These are phyloP conservation scores for Pichia scutulata DNA, from an alignment of 805 yeast genomes.

Conservation along the genomic window DNA sequence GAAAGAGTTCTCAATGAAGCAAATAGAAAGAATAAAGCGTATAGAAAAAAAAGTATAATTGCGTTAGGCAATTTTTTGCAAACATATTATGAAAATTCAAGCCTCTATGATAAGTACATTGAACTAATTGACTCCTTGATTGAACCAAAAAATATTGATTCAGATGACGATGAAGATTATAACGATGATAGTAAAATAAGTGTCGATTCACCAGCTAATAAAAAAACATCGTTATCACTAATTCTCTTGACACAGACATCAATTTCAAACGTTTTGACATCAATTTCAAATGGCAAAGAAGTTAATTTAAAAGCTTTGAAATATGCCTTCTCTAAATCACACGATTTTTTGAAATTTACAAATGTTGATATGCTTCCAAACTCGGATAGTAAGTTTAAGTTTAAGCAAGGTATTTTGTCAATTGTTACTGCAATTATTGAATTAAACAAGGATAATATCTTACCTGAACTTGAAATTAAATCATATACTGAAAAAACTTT, in stretches of 20 bases:
- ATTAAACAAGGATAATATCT: not conserved
- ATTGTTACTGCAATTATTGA: constrained; percentile 4
- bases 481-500: not conserved
- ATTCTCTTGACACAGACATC: not conserved
- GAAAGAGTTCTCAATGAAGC: constrained; percentile 51
- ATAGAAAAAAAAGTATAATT: constrained; percentile 50
- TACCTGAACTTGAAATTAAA: not conserved
- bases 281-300: not conserved
- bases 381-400: constrained; percentile 11
- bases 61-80: constrained; percentile 42
- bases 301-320: not conserved
- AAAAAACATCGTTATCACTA: not conserved
- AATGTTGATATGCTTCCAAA: constrained; percentile 5
- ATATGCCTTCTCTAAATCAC: not conserved
- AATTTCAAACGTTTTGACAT: not conserved
- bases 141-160: constrained; percentile 17
- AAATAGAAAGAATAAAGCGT: constrained; percentile 55
- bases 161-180: constrained; percentile 34
- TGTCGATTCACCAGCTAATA: constrained; percentile 9
- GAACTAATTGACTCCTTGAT: constrained; percentile 22
- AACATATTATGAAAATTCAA: constrained; percentile 21
- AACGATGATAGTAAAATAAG: constrained; percentile 22
- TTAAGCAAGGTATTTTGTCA: constrained; percentile 25
- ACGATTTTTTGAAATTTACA: not conserved
- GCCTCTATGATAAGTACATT: constrained; percentile 32